phyloP scores from a whole-genome alignment of 768 basidiomycete species.

The Pleurotus eryngii region DNA sequence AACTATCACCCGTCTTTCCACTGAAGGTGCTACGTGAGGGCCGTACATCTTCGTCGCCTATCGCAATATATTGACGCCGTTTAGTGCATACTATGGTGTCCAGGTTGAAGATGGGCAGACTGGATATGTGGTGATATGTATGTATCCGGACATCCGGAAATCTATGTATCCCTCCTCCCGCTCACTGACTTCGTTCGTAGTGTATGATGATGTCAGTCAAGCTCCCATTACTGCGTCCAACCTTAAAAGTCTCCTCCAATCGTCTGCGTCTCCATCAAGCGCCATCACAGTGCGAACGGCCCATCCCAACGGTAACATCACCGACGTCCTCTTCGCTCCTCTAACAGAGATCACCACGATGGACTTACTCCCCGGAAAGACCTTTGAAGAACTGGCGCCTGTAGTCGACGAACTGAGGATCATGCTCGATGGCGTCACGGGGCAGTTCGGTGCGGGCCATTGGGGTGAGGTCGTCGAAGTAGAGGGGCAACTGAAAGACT shows the following conservation, averaged over 20 bases:
- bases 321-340: background rate
- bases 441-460: slow-evolving; percentile 1
- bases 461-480: slow-evolving; percentile 1
- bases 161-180: too few relatives aligned
- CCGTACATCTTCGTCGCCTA: background rate
- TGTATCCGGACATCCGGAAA: background rate
- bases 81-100: slow-evolving; percentile 1
- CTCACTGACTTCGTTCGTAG: background rate
- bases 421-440: slow-evolving; percentile 1
- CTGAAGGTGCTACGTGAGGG: background rate
- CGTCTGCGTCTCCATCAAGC: background rate
- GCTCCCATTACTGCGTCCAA: background rate
- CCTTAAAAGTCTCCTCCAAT: background rate
- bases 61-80: background rate
- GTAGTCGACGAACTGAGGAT: background rate
- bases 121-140: slow-evolving; percentile 2
- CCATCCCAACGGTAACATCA: slow-evolving; percentile 1
- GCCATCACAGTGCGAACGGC: background rate
- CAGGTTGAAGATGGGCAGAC: slow-evolving; percentile 5
- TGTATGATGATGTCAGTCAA: background rate
- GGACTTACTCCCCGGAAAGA: background rate
- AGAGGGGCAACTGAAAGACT: background rate
- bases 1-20: background rate
- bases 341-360: slow-evolving; percentile 1
- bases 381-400: background rate